Conservation (phyloP, 2,329 filamentous ascomycete genomes). For the Epichloe scottii region DNA sequence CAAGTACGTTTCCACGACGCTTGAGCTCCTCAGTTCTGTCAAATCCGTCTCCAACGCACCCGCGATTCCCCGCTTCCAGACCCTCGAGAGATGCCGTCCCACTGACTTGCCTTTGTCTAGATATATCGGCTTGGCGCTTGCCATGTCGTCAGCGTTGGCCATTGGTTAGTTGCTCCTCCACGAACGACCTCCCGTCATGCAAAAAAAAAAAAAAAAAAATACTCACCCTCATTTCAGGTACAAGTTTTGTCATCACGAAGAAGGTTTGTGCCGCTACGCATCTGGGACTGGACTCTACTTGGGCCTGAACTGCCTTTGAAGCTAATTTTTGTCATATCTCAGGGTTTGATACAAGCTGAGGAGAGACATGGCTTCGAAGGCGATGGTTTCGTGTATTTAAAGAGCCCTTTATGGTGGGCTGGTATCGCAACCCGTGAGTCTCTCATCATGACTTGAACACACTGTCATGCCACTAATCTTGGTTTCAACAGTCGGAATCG, state of each 20-base stretch:
- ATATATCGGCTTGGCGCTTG: slow-evolving; percentile 65
- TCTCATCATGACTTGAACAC: background rate
- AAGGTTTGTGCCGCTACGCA: slow-evolving; percentile 45
- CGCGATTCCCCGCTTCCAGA: background rate
- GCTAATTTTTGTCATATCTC: background rate
- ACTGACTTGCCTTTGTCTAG: slow-evolving; percentile 26
- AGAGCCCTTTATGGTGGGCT: slow-evolving; percentile 94
- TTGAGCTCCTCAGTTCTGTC: background rate
- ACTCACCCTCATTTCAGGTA: slow-evolving; percentile 41
- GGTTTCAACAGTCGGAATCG: slow-evolving; percentile 58
- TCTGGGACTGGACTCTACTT: background rate
- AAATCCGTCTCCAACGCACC: background rate
- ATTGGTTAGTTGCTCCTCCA: slow-evolving; percentile 45
- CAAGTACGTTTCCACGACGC: slow-evolving; percentile 19
- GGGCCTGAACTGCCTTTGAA: too few species aligned
- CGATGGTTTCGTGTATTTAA: slow-evolving; percentile 87
- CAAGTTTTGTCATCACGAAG: slow-evolving; percentile 98
- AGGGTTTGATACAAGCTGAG: slow-evolving; percentile 84
- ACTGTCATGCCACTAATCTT: background rate
- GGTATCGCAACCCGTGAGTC: slow-evolving; percentile 75
- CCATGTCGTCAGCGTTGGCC: slow-evolving; percentile 61
- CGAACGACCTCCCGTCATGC: background rate
- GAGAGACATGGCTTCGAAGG: slow-evolving; percentile 92
- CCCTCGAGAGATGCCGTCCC: too few species aligned
- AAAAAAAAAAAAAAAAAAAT: slow-evolving; percentile 7